Evolutionary conservation across 2,329 filamentous ascomycete genomes (phyloP).

Genomic region (Colletotrichum costaricense): DNA sequence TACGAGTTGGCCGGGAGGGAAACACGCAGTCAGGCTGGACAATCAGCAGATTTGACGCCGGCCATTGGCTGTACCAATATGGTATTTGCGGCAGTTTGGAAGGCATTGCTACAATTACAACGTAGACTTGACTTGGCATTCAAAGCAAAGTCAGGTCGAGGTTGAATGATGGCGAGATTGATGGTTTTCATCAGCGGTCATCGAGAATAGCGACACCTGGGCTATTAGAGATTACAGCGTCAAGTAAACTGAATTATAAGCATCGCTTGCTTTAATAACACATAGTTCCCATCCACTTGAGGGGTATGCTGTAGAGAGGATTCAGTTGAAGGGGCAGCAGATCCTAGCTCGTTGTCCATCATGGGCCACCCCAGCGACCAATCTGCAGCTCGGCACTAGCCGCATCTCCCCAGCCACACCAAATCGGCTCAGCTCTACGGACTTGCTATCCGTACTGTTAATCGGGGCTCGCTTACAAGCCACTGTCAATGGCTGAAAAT

Average conservation of each 20-base stretch:
- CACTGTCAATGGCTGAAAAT: not conserved
- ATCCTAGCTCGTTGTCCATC: not conserved
- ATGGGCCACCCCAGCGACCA: not conserved
- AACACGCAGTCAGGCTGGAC: not conserved
- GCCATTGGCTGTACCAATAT: not conserved
- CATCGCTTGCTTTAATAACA: too few relatives aligned
- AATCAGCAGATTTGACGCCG: not conserved
- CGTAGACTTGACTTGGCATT: not conserved
- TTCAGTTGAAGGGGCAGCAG: not conserved
- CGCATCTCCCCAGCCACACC: not conserved
- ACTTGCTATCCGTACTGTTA: not conserved
- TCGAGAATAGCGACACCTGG: not conserved
- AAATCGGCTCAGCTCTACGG: not conserved
- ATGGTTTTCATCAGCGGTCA: not conserved
- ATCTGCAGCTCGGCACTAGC: not conserved
- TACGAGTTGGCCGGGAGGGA: not conserved
- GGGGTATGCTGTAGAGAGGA: not conserved
- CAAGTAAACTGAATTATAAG: not conserved
- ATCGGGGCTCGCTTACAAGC: not conserved
- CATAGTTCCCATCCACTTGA: not conserved
- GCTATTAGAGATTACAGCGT: not conserved
- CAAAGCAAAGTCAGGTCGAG: not conserved
- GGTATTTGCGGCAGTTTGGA: not conserved
- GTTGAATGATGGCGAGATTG: not conserved
- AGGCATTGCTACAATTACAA: constrained; percentile 9